Evolutionary conservation across 306 rosid species (phyloP).

Genomic region (Delonix regia): DNA sequence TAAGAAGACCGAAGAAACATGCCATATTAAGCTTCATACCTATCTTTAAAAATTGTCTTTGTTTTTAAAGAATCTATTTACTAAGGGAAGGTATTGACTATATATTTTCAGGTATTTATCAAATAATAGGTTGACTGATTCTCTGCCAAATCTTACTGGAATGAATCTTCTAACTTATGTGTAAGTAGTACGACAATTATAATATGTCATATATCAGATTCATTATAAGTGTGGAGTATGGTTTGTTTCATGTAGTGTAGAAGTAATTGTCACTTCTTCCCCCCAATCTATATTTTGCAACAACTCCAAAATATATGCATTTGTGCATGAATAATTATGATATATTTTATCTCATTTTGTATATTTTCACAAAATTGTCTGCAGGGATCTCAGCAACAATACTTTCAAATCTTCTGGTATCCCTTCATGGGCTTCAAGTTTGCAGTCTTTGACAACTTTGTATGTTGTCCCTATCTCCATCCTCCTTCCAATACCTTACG

Average conservation of each 20-base stretch:
- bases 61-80: not conserved
- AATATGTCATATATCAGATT: not conserved
- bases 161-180: slow-evolving; percentile 50
- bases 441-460: slow-evolving; percentile 53
- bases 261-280: not conserved
- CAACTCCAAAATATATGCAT: slow-evolving; percentile 13
- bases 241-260: not conserved
- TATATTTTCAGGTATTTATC: slow-evolving; percentile 57
- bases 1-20: slow-evolving; percentile 43
- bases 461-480: slow-evolving; percentile 42
- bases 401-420: slow-evolving; percentile 43
- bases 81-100: slow-evolving; percentile 17
- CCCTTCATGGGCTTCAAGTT: slow-evolving; percentile 62
- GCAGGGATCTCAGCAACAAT: slow-evolving; percentile 66
- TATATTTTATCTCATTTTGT: slow-evolving; percentile 16
- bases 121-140: slow-evolving; percentile 55
- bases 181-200: slow-evolving; percentile 47
- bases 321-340: slow-evolving; percentile 14
- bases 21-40: slow-evolving; percentile 28
- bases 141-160: slow-evolving; percentile 57
- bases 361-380: slow-evolving; percentile 25
- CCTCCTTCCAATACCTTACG: slow-evolving; percentile 5
- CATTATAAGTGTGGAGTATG: not conserved
- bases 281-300: not conserved
- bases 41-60: not conserved